Percentiles rank a stretch among this genome's conserved stretches.
phyloP scores from a whole-genome alignment of 2,329 filamentous ascomycete genomes.

The Fusarium fujikuroi region DNA sequence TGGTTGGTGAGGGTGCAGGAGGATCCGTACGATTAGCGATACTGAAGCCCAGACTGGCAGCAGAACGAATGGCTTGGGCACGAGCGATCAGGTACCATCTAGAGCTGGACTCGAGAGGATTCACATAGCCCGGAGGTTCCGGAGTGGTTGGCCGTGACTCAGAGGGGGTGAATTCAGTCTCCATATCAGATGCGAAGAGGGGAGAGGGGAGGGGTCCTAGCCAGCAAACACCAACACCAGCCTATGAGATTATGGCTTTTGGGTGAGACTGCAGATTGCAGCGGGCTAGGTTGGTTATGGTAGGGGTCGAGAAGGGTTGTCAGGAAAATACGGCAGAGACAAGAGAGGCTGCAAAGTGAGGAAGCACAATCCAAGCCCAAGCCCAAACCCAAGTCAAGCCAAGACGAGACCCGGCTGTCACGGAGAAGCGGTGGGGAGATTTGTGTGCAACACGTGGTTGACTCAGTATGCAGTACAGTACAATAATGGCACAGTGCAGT shows the following conservation, averaged over 20 bases:
- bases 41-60: constrained; percentile 56
- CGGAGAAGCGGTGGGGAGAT: constrained; percentile 33
- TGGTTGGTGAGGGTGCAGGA: constrained; percentile 52
- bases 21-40: constrained; percentile 56
- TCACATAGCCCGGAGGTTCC: constrained; percentile 54
- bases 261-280: constrained; percentile 21
- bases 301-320: constrained; percentile 10
- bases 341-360: constrained; percentile 9
- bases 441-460: constrained; percentile 39
- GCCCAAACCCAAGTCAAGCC: constrained; percentile 8
- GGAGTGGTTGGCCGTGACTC: constrained; percentile 47
- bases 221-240: neutral
- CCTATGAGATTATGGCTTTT: constrained; percentile 13
- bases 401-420: constrained; percentile 28
- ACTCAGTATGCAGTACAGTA: constrained; percentile 27
- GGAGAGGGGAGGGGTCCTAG: constrained; percentile 17
- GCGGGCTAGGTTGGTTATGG: constrained; percentile 5
- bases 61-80: constrained; percentile 57
- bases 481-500: neutral
- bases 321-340: neutral
- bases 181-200: constrained; percentile 36
- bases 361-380: constrained; percentile 12
- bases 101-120: constrained; percentile 56
- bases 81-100: constrained; percentile 57
- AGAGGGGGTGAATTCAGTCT: constrained; percentile 43